phyloP scores from a whole-genome alignment of 2,329 filamentous ascomycete species.

The Hypoxylon sp. region DNA sequence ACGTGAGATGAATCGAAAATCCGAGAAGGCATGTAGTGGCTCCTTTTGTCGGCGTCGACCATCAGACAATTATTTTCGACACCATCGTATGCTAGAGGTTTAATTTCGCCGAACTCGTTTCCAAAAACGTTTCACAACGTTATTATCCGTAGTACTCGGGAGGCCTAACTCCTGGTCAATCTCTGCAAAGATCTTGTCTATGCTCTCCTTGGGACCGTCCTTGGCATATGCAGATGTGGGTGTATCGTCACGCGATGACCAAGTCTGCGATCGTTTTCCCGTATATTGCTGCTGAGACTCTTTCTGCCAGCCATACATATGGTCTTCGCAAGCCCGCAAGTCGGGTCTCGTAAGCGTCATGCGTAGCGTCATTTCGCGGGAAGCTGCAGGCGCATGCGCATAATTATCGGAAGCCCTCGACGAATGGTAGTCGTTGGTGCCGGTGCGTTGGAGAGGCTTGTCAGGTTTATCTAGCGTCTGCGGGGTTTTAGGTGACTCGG shows the following conservation, averaged over 20 bases:
- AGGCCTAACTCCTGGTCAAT: constrained; percentile 63
- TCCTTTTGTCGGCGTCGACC: too few species aligned
- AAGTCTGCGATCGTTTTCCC: constrained; percentile 47
- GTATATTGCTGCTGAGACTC: constrained; percentile 46
- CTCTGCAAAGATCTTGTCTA: constrained; percentile 65
- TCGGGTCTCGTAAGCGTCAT: constrained; percentile 96
- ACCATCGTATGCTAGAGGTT: too few species aligned
- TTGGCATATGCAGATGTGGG: constrained; percentile 50
- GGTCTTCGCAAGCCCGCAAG: constrained; percentile 78
- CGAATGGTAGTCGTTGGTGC: constrained; percentile 44
- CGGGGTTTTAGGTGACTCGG: constrained; percentile 70
- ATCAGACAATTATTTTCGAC: not conserved
- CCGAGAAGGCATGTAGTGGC: constrained; percentile 3
- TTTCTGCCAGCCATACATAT: constrained; percentile 77
- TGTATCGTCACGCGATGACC: constrained; percentile 51
- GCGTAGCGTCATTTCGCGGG: constrained; percentile 92
- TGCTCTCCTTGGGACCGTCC: constrained; percentile 61
- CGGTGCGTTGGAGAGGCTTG: constrained; percentile 48
- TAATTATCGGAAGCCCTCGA: constrained; percentile 57
- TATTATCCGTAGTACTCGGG: constrained; percentile 59
- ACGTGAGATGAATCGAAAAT: constrained; percentile 11
- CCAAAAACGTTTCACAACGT: constrained; percentile 73
- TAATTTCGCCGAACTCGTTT: constrained; percentile 65
- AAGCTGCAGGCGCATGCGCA: constrained; percentile 65
- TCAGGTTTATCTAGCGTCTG: constrained; percentile 59